Conservation (phyloP, 2,329 filamentous ascomycete species). For the Colletotrichum sp. region DNA sequence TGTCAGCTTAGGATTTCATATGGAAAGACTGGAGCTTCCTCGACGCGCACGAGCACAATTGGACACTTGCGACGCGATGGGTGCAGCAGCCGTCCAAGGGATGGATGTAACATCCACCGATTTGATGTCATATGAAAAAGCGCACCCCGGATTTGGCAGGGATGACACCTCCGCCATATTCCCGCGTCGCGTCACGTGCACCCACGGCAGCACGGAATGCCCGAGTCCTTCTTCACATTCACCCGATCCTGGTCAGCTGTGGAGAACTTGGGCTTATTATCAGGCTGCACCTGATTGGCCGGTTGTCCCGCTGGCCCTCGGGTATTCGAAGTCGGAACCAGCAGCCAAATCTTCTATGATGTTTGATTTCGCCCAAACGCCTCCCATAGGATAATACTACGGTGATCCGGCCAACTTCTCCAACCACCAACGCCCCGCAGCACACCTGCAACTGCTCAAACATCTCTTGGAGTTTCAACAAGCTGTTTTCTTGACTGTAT, state of each 20-base stretch:
- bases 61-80: not conserved
- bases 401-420: not conserved
- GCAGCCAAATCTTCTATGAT: slow-evolving; percentile 13
- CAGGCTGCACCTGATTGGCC: not conserved
- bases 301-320: not conserved
- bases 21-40: not conserved
- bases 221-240: not conserved
- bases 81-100: not conserved
- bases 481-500: not conserved
- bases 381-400: slow-evolving; percentile 3
- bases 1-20: not conserved
- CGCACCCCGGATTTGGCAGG: not conserved
- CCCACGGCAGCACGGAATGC: not conserved
- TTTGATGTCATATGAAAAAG: slow-evolving; percentile 3
- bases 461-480: not conserved
- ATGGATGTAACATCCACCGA: not conserved
- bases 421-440: not conserved
- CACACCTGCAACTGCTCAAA: not conserved
- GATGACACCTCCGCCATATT: not conserved
- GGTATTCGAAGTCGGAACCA: not conserved
- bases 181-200: not conserved
- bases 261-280: not conserved
- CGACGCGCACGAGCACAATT: not conserved
- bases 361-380: slow-evolving; percentile 7
- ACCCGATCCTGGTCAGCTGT: not conserved